Percentiles rank a stretch among this genome's conserved stretches.
Conservation (phyloP, 139 green algal species). For the Chlorella sp. region DNA sequence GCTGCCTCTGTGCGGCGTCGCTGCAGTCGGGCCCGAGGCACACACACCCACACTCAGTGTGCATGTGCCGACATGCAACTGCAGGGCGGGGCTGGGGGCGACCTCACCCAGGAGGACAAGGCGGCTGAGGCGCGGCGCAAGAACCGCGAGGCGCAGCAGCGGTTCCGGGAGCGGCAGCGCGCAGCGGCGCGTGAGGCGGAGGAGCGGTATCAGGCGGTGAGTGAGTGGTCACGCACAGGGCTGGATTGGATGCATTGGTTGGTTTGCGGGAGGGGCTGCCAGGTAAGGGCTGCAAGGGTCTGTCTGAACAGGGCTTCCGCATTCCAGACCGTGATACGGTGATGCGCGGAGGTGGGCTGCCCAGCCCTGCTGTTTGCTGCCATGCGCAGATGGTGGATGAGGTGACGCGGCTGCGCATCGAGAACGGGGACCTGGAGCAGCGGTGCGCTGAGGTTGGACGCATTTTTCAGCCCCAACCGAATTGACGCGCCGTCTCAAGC, state of each 20-base stretch:
- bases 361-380: not conserved
- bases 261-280: too few species aligned
- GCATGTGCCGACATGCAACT: too few species aligned
- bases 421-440: slow-evolving; percentile 2
- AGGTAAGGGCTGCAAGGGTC: too few species aligned
- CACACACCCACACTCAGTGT: not conserved
- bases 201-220: slow-evolving; percentile 7
- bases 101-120: not conserved
- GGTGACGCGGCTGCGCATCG: not conserved
- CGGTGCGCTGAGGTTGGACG: slow-evolving; percentile 1
- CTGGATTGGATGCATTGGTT: too few species aligned
- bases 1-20: too few species aligned
- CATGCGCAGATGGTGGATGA: not conserved
- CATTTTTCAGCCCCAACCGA: too few species aligned
- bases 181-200: slow-evolving; percentile 13
- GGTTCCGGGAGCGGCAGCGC: slow-evolving; percentile 26
- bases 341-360: too few species aligned
- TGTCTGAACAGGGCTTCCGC: too few species aligned
- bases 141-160: slow-evolving; percentile 34
- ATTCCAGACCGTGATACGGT: too few species aligned
- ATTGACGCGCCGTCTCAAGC: too few species aligned
- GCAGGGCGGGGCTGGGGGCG: too few species aligned
- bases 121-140: slow-evolving; percentile 17
- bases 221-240: too few species aligned
- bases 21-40: not conserved